These are phyloP conservation scores for Oryza meyeriana DNA, from an alignment of 176 grass and related monocot genomes.

Conservation along the genomic window DNA sequence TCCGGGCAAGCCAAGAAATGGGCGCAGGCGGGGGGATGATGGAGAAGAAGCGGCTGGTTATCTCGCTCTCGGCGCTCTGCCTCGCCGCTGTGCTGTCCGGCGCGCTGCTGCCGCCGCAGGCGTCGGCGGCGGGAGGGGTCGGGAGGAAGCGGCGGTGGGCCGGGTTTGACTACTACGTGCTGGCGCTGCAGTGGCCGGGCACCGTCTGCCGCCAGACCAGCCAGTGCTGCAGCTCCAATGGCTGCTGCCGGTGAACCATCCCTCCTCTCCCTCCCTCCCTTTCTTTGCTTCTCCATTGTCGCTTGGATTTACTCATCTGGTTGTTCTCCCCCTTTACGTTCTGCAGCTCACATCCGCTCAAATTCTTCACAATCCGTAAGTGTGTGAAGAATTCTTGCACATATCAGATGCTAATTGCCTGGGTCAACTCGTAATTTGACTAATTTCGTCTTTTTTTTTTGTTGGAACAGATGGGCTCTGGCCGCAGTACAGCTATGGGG, in stretches of 20 bases:
- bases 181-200: constrained; percentile 87
- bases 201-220: constrained; percentile 62
- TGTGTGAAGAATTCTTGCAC: not conserved
- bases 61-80: constrained; percentile 36
- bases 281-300: not conserved
- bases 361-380: constrained; percentile 93
- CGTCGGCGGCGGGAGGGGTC: constrained; percentile 4
- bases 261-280: not conserved
- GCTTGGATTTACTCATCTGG: constrained; percentile 24
- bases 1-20: not conserved
- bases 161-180: constrained; percentile 80
- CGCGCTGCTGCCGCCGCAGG: not conserved
- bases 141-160: constrained; percentile 36
- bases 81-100: constrained; percentile 41
- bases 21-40: not conserved
- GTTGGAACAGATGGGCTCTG: constrained; percentile 75
- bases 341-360: constrained; percentile 66
- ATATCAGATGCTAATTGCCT: not conserved
- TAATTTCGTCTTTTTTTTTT: not conserved
- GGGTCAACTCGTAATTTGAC: not conserved
- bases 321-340: constrained; percentile 10
- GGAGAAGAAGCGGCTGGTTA: constrained; percentile 31
- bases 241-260: constrained; percentile 65
- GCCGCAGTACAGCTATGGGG: constrained; percentile 68
- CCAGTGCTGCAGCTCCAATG: constrained; percentile 84